These are phyloP conservation scores for Magnaporthiopsis poae DNA, from an alignment of 2,329 filamentous ascomycete genomes.

Conservation along the genomic window DNA sequence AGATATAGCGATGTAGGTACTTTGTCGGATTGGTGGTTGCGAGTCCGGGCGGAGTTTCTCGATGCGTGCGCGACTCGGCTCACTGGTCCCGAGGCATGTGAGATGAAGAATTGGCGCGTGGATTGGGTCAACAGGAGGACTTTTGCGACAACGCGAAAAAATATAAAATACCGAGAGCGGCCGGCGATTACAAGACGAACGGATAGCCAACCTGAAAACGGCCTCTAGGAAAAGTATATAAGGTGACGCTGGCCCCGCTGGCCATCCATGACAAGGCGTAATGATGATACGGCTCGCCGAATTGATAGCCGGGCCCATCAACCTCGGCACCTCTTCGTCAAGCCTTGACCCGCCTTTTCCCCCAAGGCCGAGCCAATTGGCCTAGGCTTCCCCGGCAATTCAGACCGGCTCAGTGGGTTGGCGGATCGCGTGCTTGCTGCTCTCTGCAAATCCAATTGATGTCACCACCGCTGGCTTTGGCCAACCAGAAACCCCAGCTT, in stretches of 20 bases:
- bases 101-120: neutral
- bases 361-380: neutral
- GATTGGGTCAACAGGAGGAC: neutral
- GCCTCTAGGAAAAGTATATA: neutral
- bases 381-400: neutral
- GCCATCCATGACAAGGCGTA: neutral
- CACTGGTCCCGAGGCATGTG: conserved; percentile 6
- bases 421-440: neutral
- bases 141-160: neutral
- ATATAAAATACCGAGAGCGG: neutral
- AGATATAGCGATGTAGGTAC: neutral
- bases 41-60: neutral
- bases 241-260: neutral
- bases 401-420: neutral
- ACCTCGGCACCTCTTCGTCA: neutral
- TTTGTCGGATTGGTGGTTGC: neutral
- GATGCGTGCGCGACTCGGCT: conserved; percentile 5
- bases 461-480: no score
- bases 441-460: neutral
- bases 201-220: neutral
- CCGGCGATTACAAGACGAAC: neutral
- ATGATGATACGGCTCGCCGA: neutral
- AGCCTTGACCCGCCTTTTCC: neutral
- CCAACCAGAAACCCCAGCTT: neutral
- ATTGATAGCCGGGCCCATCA: conserved; percentile 1